A percentile compares a stretch with the other conserved stretches of the same genome.
Evolutionary conservation across 495 filamentous ascomycete genomes (phyloP).

Genomic region (Patellaria atrata): DNA sequence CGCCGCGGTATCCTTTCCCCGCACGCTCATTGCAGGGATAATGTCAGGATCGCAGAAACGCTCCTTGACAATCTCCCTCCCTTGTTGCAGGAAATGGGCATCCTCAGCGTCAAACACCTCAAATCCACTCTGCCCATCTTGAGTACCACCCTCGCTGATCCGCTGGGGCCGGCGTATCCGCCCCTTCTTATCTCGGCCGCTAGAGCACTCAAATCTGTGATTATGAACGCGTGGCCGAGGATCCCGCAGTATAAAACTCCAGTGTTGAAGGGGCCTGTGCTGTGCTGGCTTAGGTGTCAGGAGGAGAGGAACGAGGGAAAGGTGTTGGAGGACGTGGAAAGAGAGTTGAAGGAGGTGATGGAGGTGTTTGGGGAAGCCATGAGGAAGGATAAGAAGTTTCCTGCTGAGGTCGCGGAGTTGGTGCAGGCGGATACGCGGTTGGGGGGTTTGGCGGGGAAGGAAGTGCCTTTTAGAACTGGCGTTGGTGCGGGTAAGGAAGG

Average conservation of each 20-base stretch:
- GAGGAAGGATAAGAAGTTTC: slow-evolving; percentile 18
- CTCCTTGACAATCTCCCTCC: slow-evolving; percentile 41
- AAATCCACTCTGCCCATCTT: slow-evolving; percentile 57
- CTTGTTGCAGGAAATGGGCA: slow-evolving; percentile 46
- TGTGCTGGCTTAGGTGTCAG: slow-evolving; percentile 48
- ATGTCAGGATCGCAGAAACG: slow-evolving; percentile 25
- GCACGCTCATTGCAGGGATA: slow-evolving; percentile 14
- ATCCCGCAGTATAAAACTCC: slow-evolving; percentile 52
- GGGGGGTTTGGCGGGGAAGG: slow-evolving; percentile 5
- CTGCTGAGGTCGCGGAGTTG: slow-evolving; percentile 12
- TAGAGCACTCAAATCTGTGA: slow-evolving; percentile 38
- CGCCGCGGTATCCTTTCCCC: slow-evolving; percentile 32
- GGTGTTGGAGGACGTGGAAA: slow-evolving; percentile 26
- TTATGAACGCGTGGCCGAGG: slow-evolving; percentile 63
- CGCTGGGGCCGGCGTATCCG: slow-evolving; percentile 48
- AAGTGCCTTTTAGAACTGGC: no score
- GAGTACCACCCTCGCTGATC: slow-evolving; percentile 48
- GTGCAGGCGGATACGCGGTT: slow-evolving; percentile 10
- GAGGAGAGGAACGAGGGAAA: slow-evolving; percentile 19
- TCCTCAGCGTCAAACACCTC: slow-evolving; percentile 62
- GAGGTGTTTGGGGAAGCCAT: slow-evolving; percentile 27
- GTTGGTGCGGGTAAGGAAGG: no score
- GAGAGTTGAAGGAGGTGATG: slow-evolving; percentile 33
- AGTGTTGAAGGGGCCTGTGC: slow-evolving; percentile 44
- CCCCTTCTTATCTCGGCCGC: slow-evolving; percentile 40